Percentiles rank a stretch among this genome's conserved stretches.
These are phyloP conservation scores for Ascomycota sp. DNA, from an alignment of 2,329 filamentous ascomycete species.

Conservation along the genomic window DNA sequence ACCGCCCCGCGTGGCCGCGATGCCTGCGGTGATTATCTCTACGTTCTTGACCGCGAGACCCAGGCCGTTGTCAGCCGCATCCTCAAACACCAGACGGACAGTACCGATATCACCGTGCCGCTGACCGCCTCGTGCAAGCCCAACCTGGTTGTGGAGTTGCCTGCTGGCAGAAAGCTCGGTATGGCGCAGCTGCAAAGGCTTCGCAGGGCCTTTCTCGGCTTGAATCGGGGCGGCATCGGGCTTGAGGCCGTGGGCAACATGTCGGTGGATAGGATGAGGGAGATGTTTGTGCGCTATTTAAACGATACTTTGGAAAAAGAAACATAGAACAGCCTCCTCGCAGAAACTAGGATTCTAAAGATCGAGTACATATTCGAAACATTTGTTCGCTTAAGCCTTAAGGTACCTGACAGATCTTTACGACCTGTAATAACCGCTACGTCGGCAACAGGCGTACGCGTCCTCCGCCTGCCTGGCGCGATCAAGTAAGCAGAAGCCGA, in stretches of 20 bases:
- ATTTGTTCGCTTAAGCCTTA: no score
- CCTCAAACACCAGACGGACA: slow-evolving; percentile 45
- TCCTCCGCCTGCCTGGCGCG: background rate
- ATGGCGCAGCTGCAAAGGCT: slow-evolving; percentile 60
- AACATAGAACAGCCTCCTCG: slow-evolving; percentile 6
- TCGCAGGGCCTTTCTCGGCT: slow-evolving; percentile 53
- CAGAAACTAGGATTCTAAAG: no score
- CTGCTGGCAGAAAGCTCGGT: slow-evolving; percentile 38
- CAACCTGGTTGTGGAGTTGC: slow-evolving; percentile 41
- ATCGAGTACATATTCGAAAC: no score
- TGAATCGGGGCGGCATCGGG: slow-evolving; percentile 53
- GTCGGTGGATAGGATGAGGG: slow-evolving; percentile 31
- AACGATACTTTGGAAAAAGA: slow-evolving; percentile 44
- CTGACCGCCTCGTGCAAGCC: slow-evolving; percentile 16
- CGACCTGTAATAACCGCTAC: background rate
- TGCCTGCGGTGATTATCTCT: slow-evolving; percentile 53
- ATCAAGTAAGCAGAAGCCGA: slow-evolving; percentile 7
- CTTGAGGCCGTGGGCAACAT: slow-evolving; percentile 33
- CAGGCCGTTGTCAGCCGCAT: slow-evolving; percentile 56
- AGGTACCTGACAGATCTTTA: background rate
- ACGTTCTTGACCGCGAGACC: slow-evolving; percentile 59
- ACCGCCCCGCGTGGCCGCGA: slow-evolving; percentile 45
- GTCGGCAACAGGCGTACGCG: background rate
- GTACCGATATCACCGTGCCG: slow-evolving; percentile 32
- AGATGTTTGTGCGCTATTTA: slow-evolving; percentile 45